Evolutionary conservation across 2,329 filamentous ascomycete genomes (phyloP).

Genomic region (Penicillium sp.): DNA sequence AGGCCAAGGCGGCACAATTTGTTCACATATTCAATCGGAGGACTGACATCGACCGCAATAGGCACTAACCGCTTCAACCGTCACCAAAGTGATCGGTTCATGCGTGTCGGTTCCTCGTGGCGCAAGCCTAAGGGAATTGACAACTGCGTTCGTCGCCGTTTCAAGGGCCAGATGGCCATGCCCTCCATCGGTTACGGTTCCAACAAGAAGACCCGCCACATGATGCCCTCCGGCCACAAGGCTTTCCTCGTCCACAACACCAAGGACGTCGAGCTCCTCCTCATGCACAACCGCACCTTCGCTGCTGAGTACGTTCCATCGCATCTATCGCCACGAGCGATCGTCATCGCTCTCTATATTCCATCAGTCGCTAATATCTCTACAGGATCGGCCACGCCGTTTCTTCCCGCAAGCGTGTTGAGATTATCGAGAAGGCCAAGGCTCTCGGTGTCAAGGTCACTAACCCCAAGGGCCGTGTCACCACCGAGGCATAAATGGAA

Average conservation of each 20-base stretch:
- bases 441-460: slow-evolving; percentile 99
- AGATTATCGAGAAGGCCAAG: slow-evolving; percentile 97
- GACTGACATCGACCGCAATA: slow-evolving; percentile 49
- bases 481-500: slow-evolving; percentile 72
- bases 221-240: slow-evolving; percentile 99
- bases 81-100: slow-evolving; percentile 98
- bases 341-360: not conserved
- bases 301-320: slow-evolving; percentile 82
- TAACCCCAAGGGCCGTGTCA: slow-evolving; percentile 98
- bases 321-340: not conserved
- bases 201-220: slow-evolving; percentile 99
- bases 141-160: slow-evolving; percentile 93
- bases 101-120: slow-evolving; percentile 86
- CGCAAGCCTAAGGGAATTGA: slow-evolving; percentile 99
- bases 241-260: slow-evolving; percentile 98
- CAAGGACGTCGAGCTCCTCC: slow-evolving; percentile 91
- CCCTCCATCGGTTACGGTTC: slow-evolving; percentile 98
- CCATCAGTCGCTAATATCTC: slow-evolving; percentile 9
- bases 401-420: slow-evolving; percentile 97
- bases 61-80: slow-evolving; percentile 93
- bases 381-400: slow-evolving; percentile 93
- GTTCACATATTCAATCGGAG: slow-evolving; percentile 33
- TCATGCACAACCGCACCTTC: slow-evolving; percentile 99
- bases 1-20: slow-evolving; percentile 3
- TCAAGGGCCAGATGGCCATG: slow-evolving; percentile 94